Evolutionary conservation across 768 basidiomycete genomes (phyloP), one percentile per base, ranked within the genome.

Genomic region (Boletus huronensis): DNA sequence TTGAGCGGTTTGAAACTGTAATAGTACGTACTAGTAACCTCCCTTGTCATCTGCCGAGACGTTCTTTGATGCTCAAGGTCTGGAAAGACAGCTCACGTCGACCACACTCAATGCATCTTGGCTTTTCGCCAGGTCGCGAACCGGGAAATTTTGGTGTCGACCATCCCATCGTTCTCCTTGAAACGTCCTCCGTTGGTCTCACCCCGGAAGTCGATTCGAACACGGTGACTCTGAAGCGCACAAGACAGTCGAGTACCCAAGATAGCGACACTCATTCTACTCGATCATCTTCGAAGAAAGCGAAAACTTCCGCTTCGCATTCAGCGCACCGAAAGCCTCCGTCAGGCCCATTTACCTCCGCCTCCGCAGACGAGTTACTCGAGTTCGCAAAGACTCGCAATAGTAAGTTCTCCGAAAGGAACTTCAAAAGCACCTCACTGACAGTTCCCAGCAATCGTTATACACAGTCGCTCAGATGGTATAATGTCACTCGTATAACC

Each of bases 81-180:
- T 64, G 64, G 66, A 65, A 55, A 45, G 59, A 68, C 5, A 50
- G 55, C 21, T 57, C 61, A 23, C 23, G 45, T 32, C 52, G 34
- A 39, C 36, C 55, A 54, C 53, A 47, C 28, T n/a, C 48, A 26
- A 40, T 25, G 19, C 39, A 21, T 17, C 31, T n/a, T 21, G 23
- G 23, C 21, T 29, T 50, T 29, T 19, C 2, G 29, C 35, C 43
- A 52, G n/a, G 23, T 54, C 43, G 57, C 58, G 60, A 57, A 57
- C 60, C 54, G 64, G 65, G 69, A 64, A 66, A 54, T 59, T n/a
- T n/a, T 55, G 61, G 62, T 58, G 58, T 59, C 56, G 60, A 60
- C 53, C 51, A 51, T 46, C 57, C 73, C 62, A 50, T 49, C 60
- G 31, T 58, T 48, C 53, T 52, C 54, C 57, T 52, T 47, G 55